phyloP scores from a whole-genome alignment of 495 filamentous ascomycete species.

The Sporormia fimetaria region DNA sequence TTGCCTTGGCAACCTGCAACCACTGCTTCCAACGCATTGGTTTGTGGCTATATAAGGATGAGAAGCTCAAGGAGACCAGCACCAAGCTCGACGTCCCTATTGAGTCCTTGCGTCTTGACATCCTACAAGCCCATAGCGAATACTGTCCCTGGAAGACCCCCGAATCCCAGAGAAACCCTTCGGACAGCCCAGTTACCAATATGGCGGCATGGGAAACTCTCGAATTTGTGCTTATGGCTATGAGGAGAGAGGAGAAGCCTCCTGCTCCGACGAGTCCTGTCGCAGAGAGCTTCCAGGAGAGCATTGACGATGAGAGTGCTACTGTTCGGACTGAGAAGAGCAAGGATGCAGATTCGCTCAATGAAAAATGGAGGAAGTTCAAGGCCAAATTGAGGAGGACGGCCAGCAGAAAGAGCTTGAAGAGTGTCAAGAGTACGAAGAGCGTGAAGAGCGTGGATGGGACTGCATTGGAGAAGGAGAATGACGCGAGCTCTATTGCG shows the following conservation, averaged over 20 bases:
- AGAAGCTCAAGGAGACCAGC: slow-evolving; percentile 23
- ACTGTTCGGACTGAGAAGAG: not conserved
- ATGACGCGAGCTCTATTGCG: not conserved
- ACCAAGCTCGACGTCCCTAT: slow-evolving; percentile 33
- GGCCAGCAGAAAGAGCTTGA: slow-evolving; percentile 17
- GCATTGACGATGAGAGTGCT: not conserved
- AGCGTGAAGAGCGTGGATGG: slow-evolving; percentile 14
- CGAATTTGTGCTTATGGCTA: slow-evolving; percentile 15
- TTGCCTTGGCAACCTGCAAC: slow-evolving; percentile 60
- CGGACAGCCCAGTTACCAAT: slow-evolving; percentile 22
- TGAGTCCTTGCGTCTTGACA: slow-evolving; percentile 25
- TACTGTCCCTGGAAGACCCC: slow-evolving; percentile 36
- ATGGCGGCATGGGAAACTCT: slow-evolving; percentile 30
- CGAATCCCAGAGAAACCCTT: slow-evolving; percentile 24
- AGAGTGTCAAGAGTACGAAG: slow-evolving; percentile 10
- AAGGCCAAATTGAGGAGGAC: slow-evolving; percentile 20
- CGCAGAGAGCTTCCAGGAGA: slow-evolving; percentile 1
- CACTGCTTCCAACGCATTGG: slow-evolving; percentile 83
- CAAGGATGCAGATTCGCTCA: slow-evolving; percentile 8
- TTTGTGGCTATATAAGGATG: slow-evolving; percentile 69
- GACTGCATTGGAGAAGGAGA: too few species aligned
- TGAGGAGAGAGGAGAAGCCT: not conserved
- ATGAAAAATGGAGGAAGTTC: slow-evolving; percentile 22
- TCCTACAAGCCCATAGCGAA: slow-evolving; percentile 32
- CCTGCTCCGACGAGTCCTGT: too few species aligned